Evolutionary conservation across 345 rosid genomes (phyloP), one percentile per base, ranked within the genome.

Genomic region (Citrus maxima): DNA sequence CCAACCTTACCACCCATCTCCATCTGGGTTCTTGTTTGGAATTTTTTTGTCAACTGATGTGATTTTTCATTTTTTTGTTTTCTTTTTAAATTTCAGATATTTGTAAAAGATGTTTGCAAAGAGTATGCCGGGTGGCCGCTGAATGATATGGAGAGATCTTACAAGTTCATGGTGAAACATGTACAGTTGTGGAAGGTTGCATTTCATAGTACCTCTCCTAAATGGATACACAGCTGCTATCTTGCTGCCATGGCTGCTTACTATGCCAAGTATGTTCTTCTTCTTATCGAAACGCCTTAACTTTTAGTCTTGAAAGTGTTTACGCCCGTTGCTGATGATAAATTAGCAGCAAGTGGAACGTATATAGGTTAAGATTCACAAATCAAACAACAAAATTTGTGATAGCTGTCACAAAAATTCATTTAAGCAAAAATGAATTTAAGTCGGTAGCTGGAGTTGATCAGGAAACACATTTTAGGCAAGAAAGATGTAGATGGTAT

Each of bases 81-180:
- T 10, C 2, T 54, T 54, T 54, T 4, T 54, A 19, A 54, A 30
- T 30, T 78, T 40, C 88, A 96, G 99, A 74, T 94, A 79, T 80
- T 88, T 72, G 97, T 96, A 67, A 96, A 94, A 84, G 98, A 96
- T 89, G 99, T 96, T 10, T 94, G 98, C 93, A 94, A 96, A 78
- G 99, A 96, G 77, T 90, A 90, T 84, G 94, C 98, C 4, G 99
- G 99, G 0, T 96, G 98, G 98, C 99, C 99, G 37, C 75, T 96
- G 83, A 96, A 96, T 71, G 89, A 92, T 59, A 91, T 96, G 99
- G 99, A 96, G 83, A 85, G 91, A 65, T 89, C 90, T 61, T 94
- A 96, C 86, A 96, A 96, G 80, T 96, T 96, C 84, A 93, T 96
- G 99, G 93, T 94, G 79, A 96, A 94, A 84, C 98, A 96, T 88